Percentiles rank a stretch among this genome's conserved stretches.
Conservation (phyloP, 148 eudicot species). For the Talinum fruticosum region DNA sequence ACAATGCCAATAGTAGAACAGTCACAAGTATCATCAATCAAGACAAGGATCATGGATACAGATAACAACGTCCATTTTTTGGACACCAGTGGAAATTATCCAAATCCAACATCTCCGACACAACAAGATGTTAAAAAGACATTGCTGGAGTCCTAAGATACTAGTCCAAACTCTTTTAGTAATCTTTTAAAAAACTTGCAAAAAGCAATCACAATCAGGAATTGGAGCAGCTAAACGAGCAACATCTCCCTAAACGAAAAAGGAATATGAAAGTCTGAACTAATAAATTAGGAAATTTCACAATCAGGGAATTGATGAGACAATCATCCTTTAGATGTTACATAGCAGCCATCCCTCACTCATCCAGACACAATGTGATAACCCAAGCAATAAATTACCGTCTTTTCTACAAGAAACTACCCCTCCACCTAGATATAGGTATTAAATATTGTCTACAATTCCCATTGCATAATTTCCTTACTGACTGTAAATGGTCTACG, state of each 20-base stretch:
- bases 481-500: no score
- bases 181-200: not conserved
- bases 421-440: no score
- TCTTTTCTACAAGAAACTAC: no score
- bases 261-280: not conserved
- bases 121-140: not conserved
- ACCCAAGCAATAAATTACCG: no score
- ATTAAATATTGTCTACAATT: no score
- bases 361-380: no score
- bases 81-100: not conserved
- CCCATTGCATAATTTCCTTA: no score
- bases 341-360: not conserved
- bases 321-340: not conserved
- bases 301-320: not conserved
- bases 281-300: no score
- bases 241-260: not conserved
- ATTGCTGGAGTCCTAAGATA: not conserved
- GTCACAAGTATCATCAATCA: not conserved
- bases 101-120: not conserved
- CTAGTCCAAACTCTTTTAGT: no score
- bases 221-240: not conserved
- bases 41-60: not conserved
- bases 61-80: not conserved
- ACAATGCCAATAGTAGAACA: not conserved
- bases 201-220: not conserved